phyloP scores from a whole-genome alignment of 2,329 filamentous ascomycete species.

The Didymella keratinophila region DNA sequence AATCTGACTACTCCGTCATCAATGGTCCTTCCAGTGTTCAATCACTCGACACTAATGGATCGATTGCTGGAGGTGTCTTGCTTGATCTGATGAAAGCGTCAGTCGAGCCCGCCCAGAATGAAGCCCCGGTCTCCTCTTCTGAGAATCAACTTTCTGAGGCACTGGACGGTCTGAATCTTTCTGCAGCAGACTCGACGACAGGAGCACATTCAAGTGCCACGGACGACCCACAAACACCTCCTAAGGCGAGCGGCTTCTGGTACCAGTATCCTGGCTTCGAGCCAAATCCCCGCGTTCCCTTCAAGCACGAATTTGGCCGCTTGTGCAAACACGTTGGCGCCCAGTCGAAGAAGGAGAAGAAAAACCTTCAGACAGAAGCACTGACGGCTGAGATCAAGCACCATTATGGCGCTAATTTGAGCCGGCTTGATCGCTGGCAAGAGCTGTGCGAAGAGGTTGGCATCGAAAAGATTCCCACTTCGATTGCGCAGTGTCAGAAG shows the following conservation, averaged over 20 bases:
- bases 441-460: constrained; percentile 37
- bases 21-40: constrained; percentile 24
- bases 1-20: constrained; percentile 25
- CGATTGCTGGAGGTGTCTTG: constrained; percentile 20
- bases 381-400: constrained; percentile 33
- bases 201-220: background rate
- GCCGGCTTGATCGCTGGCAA: constrained; percentile 35
- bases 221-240: background rate
- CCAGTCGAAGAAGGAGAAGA: constrained; percentile 5
- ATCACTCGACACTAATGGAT: constrained; percentile 24
- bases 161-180: background rate
- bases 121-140: background rate
- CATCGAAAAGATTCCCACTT: constrained; percentile 25
- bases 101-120: background rate
- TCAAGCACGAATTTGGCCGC: constrained; percentile 32
- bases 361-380: constrained; percentile 15
- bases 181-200: background rate
- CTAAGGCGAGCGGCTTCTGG: constrained; percentile 28
- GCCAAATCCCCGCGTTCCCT: constrained; percentile 24
- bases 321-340: constrained; percentile 22
- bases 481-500: constrained; percentile 38
- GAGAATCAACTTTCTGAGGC: background rate
- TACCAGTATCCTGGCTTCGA: constrained; percentile 26
- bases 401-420: constrained; percentile 26
- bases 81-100: constrained; percentile 9